Conservation (phyloP, 179 eudicot species). For the Nepenthes alata region DNA sequence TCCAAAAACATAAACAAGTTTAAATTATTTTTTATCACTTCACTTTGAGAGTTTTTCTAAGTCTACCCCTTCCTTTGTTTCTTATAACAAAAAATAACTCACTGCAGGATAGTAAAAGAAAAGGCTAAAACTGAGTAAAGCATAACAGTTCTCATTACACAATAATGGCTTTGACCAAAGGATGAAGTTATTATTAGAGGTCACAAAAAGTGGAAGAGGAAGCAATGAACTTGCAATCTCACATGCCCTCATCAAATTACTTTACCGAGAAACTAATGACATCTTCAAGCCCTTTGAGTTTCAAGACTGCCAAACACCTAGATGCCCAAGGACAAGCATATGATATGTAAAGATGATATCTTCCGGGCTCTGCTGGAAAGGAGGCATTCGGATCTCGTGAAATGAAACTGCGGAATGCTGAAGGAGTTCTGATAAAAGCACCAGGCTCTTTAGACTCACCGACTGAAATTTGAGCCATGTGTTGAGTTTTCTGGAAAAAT, state of each 20-base stretch:
- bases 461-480: slow-evolving; percentile 62
- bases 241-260: background rate
- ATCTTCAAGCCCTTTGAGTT: slow-evolving; percentile 72
- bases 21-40: no score
- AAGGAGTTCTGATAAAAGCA: slow-evolving; percentile 58
- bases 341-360: slow-evolving; percentile 83
- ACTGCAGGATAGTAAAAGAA: no score
- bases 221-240: background rate
- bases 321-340: slow-evolving; percentile 99
- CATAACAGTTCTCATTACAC: no score
- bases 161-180: no score
- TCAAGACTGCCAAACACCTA: slow-evolving; percentile 55
- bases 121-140: no score
- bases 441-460: slow-evolving; percentile 65
- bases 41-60: no score
- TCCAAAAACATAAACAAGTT: no score
- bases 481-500: background rate
- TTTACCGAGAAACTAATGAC: slow-evolving; percentile 59
- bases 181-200: no score
- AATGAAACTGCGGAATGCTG: slow-evolving; percentile 58
- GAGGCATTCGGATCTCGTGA: slow-evolving; percentile 59
- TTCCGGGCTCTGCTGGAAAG: slow-evolving; percentile 62
- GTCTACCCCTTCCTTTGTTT: no score
- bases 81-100: no score
- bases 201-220: background rate